Evolutionary conservation across 1,284 basidiomycete genomes (phyloP).

Genomic region (Retiboletus flavoniger): DNA sequence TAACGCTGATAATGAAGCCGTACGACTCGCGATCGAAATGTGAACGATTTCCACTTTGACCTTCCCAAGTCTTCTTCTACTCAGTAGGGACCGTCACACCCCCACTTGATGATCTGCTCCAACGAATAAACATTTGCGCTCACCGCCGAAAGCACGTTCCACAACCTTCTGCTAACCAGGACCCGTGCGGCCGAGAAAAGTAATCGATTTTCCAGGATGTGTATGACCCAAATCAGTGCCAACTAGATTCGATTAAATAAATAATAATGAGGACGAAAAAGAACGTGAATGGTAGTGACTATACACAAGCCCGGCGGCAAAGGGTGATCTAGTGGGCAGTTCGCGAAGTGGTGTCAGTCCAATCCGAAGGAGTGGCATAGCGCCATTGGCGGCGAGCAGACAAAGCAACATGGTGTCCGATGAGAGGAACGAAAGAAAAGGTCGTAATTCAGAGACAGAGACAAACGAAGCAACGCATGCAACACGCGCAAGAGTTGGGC

Average conservation of each 20-base stretch:
- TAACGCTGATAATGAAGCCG: background rate
- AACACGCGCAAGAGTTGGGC: background rate
- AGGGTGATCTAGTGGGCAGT: constrained; percentile 18
- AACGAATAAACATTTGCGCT: background rate
- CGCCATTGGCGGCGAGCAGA: no score
- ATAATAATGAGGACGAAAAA: constrained; percentile 21
- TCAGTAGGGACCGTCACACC: background rate
- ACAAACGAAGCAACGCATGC: background rate
- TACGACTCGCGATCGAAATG: background rate
- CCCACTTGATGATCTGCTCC: background rate
- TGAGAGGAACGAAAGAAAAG: background rate
- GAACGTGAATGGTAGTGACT: constrained; percentile 15
- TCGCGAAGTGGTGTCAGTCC: constrained; percentile 8
- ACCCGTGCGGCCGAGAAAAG: background rate
- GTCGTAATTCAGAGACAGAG: background rate
- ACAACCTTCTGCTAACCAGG: background rate
- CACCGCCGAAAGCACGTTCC: background rate
- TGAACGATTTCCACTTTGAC: no score
- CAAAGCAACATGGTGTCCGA: constrained; percentile 15
- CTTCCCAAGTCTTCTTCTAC: background rate
- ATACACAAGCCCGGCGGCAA: constrained; percentile 3
- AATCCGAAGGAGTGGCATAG: constrained; percentile 26
- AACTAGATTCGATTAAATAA: constrained; percentile 33
- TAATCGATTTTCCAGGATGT: constrained; percentile 10
- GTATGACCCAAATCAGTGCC: constrained; percentile 18